Percentiles rank a stretch among this genome's conserved stretches.
Evolutionary conservation across 495 filamentous ascomycete genomes (phyloP).

Genomic region (Trichoderma reesei): DNA sequence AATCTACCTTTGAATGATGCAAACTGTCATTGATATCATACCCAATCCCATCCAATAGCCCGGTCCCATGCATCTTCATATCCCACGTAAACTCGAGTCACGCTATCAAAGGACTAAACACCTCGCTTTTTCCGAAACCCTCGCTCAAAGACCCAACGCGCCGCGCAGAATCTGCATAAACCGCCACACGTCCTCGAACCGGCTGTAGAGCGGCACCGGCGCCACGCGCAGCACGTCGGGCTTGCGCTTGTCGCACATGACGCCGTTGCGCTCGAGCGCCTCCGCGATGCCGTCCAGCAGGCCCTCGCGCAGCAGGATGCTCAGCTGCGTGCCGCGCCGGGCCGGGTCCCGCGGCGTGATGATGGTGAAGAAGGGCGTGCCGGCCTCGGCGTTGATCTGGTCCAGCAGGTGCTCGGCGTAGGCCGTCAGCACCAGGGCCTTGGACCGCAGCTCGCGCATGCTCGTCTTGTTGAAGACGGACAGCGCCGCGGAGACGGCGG

Average conservation of each 20-base stretch:
- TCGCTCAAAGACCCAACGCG: not conserved
- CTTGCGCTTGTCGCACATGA: constrained; percentile 81
- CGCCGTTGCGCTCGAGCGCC: constrained; percentile 53
- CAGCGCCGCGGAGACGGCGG: constrained; percentile 64
- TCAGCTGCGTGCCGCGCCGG: constrained; percentile 80
- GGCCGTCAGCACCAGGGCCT: constrained; percentile 64
- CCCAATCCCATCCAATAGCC: no score
- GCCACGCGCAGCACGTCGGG: constrained; percentile 91
- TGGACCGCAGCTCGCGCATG: constrained; percentile 59
- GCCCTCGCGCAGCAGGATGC: constrained; percentile 54
- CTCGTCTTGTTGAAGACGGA: constrained; percentile 67
- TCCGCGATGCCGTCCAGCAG: constrained; percentile 62
- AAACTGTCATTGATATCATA: no score
- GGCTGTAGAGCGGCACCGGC: constrained; percentile 85
- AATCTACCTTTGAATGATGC: no score
- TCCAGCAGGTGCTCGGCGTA: constrained; percentile 69
- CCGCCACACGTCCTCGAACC: constrained; percentile 48
- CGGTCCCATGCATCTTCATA: not conserved
- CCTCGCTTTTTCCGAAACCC: not conserved
- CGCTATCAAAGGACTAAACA: not conserved
- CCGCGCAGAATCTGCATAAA: constrained; percentile 10
- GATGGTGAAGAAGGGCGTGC: constrained; percentile 50
- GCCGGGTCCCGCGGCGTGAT: constrained; percentile 69
- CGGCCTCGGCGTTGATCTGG: constrained; percentile 27
- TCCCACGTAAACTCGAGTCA: not conserved